Percentiles rank a stretch among this genome's conserved stretches.
phyloP scores from a whole-genome alignment of 768 basidiomycete genomes.

The Crucibulum laeve region DNA sequence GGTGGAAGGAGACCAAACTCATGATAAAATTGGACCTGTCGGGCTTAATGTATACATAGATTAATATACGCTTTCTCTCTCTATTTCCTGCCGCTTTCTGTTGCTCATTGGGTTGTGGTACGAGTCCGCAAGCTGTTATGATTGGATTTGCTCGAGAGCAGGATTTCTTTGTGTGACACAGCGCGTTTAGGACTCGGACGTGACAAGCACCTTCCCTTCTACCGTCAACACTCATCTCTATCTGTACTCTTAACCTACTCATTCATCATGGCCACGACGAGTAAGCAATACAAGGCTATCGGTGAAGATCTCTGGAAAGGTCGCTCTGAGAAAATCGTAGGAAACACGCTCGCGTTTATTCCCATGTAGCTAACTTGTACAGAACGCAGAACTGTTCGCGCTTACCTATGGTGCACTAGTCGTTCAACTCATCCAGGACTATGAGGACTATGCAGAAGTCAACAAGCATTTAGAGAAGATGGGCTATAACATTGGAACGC shows the following conservation, averaged over 20 bases:
- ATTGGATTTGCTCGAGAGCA: too few species aligned
- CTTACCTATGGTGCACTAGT: constrained; percentile 97
- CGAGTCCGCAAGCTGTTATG: too few species aligned
- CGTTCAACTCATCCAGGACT: constrained; percentile 97
- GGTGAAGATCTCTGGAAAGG: constrained; percentile 97
- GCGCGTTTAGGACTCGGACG: background rate
- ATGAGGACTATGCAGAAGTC: constrained; percentile 94
- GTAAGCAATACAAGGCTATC: constrained; percentile 82
- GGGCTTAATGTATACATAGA: too few species aligned
- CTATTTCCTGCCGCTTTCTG: too few species aligned
- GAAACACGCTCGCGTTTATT: constrained; percentile 18
- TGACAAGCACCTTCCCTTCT: too few species aligned
- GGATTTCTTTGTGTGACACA: background rate
- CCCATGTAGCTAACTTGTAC: constrained; percentile 16
- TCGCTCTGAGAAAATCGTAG: constrained; percentile 90
- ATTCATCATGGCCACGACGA: constrained; percentile 59
- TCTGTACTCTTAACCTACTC: background rate
- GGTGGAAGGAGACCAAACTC: too few species aligned
- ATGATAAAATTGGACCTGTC: too few species aligned
- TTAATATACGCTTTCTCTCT: too few species aligned
- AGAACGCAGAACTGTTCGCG: constrained; percentile 98
- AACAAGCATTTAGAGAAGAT: constrained; percentile 98
- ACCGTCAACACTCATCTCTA: constrained; percentile 7
- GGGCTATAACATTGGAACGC: constrained; percentile 97
- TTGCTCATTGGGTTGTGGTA: too few species aligned